These are phyloP conservation scores for Glycine latifolia DNA, from an alignment of 306 rosid genomes.

Conservation along the genomic window DNA sequence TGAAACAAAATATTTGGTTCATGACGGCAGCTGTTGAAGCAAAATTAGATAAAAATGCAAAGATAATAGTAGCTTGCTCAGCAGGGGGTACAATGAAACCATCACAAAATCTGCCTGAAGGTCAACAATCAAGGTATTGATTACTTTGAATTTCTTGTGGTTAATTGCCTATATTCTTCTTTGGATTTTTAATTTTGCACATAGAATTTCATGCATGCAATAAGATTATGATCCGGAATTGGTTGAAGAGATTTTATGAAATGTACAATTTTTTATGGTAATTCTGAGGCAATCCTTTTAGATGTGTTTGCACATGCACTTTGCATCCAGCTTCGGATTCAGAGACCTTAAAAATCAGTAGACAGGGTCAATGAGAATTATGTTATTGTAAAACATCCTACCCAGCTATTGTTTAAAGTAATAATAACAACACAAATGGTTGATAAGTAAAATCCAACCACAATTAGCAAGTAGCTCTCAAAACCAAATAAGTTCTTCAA, in stretches of 20 bases:
- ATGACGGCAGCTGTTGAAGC: constrained; percentile 74
- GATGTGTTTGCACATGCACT: background rate
- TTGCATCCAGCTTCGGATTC: constrained; percentile 15
- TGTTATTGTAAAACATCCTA: constrained; percentile 7
- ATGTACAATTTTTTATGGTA: no score
- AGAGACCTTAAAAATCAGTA: constrained; percentile 3
- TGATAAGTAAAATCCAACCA: constrained; percentile 1
- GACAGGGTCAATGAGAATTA: background rate
- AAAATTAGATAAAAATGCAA: constrained; percentile 71
- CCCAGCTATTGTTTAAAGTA: background rate
- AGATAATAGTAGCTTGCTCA: constrained; percentile 92
- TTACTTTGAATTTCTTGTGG: background rate
- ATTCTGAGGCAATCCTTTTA: no score
- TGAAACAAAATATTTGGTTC: constrained; percentile 27
- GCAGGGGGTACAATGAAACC: constrained; percentile 95
- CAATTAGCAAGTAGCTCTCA: constrained; percentile 8
- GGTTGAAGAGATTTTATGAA: no score
- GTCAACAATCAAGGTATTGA: constrained; percentile 89
- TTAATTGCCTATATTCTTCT: background rate
- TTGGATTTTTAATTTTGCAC: constrained; percentile 19
- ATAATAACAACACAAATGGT: background rate
- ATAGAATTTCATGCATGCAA: no score
- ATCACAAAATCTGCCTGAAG: constrained; percentile 92
- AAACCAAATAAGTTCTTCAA: constrained; percentile 9
- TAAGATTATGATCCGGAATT: no score